Percentiles rank a stretch among this genome's conserved stretches.
phyloP scores from a whole-genome alignment of 2,329 filamentous ascomycete species.

The Trichothecium roseum region DNA sequence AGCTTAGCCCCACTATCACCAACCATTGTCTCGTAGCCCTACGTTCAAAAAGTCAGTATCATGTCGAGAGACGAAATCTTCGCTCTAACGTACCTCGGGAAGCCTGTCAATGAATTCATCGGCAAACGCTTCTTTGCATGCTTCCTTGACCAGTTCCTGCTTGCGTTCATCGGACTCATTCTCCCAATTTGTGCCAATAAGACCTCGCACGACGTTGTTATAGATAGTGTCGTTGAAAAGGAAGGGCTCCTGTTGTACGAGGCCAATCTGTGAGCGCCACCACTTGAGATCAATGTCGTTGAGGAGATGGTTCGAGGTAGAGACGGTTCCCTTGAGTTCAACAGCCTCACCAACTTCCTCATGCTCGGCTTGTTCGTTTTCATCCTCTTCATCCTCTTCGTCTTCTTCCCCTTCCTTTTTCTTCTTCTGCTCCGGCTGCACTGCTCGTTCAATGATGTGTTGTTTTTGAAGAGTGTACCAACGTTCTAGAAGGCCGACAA shows the following conservation, averaged over 20 bases:
- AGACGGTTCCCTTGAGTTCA: conserved; percentile 34
- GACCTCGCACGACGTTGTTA: conserved; percentile 50
- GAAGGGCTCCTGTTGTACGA: conserved; percentile 60
- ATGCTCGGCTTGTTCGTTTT: conserved; percentile 13
- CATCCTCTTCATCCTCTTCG: conserved; percentile 13
- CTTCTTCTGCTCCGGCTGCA: conserved; percentile 35
- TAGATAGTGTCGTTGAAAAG: conserved; percentile 57
- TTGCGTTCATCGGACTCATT: conserved; percentile 44
- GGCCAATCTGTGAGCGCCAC: conserved; percentile 51
- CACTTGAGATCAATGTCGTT: conserved; percentile 51
- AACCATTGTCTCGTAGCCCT: conserved; percentile 64
- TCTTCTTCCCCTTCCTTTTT: conserved; percentile 24
- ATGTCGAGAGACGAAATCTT: not conserved
- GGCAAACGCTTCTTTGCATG: conserved; percentile 58
- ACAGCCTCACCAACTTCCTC: conserved; percentile 31
- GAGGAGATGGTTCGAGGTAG: conserved; percentile 42
- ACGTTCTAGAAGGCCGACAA: conserved; percentile 59
- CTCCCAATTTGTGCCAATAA: conserved; percentile 42
- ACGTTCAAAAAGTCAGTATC: conserved; percentile 6
- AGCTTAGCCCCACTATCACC: conserved; percentile 70
- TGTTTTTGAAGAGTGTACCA: conserved; percentile 57
- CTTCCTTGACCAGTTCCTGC: conserved; percentile 47
- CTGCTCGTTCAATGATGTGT: conserved; percentile 37
- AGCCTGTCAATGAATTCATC: conserved; percentile 58
- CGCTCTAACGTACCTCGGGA: conserved; percentile 32